Conservation (phyloP, 2,329 filamentous ascomycete species). For the Talaromyces sp. region DNA sequence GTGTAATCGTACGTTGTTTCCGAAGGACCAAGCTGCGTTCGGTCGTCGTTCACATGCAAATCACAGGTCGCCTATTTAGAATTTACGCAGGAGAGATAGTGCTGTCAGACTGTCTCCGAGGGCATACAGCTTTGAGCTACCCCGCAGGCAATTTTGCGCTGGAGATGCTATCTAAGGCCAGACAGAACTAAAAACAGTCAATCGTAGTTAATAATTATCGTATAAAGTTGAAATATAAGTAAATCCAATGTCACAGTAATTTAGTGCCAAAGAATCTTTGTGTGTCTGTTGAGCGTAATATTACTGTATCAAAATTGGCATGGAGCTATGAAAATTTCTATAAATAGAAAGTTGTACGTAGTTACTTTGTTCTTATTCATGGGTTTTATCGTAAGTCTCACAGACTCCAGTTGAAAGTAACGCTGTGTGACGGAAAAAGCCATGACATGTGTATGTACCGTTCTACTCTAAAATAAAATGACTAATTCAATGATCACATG, state of each 20-base stretch:
- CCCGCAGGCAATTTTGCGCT: no score
- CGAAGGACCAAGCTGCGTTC: no score
- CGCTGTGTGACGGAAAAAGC: background rate
- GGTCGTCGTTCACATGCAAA: no score
- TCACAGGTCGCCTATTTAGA: background rate
- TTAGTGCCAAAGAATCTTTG: background rate
- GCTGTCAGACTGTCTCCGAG: background rate
- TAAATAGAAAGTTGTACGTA: no score
- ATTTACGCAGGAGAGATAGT: background rate
- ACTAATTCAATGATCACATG: background rate
- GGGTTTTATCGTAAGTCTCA: background rate
- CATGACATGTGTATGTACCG: background rate
- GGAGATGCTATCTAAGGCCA: no score
- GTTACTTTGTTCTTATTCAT: background rate
- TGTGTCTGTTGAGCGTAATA: background rate
- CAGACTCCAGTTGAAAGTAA: background rate
- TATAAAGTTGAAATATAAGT: no score
- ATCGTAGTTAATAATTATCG: no score
- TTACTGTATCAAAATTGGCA: background rate
- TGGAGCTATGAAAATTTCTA: no score
- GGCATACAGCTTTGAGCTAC: no score
- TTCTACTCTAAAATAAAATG: background rate
- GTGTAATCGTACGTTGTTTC: no score
- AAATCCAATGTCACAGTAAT: no score
- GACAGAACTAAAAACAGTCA: no score